Base-by-base conservation (phyloP, 2,329 filamentous ascomycete genomes). In the Pseudopithomyces chartarum region DNA sequence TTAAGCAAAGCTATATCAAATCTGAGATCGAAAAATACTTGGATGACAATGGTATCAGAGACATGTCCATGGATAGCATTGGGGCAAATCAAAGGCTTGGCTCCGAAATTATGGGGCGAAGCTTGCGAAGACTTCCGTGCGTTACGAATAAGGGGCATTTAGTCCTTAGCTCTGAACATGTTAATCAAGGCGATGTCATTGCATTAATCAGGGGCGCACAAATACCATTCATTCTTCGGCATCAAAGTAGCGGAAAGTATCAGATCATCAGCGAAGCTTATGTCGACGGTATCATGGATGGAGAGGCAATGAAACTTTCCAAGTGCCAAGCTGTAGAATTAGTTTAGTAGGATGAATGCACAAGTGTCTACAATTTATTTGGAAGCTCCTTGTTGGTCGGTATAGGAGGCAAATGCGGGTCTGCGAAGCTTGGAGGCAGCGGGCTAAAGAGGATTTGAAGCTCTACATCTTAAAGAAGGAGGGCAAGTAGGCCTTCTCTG, bases 281-380 rank as follows among this genome's bases (percentile, higher is more conserved):
- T 39, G 47, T 62, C 2, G 54, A 59, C 17, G 57, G 59, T 22
- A 57, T 62, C 34, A 62, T 62, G 59, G 47, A 62, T 40, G 59
- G 56, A 49, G 59, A 61, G 34, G 56, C 56, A 19, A 33, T 46
- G 29, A 32, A 56, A 29, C n/a, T n/a, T n/a, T n/a, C n/a, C n/a
- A n/a, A n/a, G n/a, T n/a, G n/a, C n/a, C n/a, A n/a, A n/a, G n/a
- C n/a, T n/a, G n/a, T n/a, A n/a, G n/a, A n/a, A n/a, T n/a, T n/a
- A n/a, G n/a, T n/a, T n/a, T n/a, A n/a, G n/a, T n/a, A n/a, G n/a
- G n/a, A n/a, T n/a, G n/a, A n/a, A n/a, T n/a, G n/a, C n/a, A n/a
- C n/a, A n/a, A n/a, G n/a, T n/a, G n/a, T n/a, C n/a, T n/a, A n/a
- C n/a, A n/a, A n/a, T n/a, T n/a, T n/a, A n/a, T n/a, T n/a, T n/a